phyloP scores from a whole-genome alignment of 2,329 filamentous ascomycete species.

The Talaromyces amestolkiae region DNA sequence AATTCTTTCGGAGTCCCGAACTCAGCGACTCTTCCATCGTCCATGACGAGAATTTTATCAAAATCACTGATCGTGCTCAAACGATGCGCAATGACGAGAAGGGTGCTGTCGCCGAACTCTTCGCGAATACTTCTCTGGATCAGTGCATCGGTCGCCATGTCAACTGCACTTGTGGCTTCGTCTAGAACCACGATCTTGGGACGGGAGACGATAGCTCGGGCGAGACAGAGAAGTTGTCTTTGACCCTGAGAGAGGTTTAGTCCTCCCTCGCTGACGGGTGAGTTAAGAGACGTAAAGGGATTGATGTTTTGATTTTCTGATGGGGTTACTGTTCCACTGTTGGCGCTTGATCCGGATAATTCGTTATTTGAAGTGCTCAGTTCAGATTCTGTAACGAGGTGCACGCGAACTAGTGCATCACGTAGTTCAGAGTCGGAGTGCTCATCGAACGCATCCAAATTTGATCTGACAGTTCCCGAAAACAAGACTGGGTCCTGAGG shows the following conservation, averaged over 20 bases:
- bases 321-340: constrained; percentile 17
- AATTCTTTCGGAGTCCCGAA: constrained; percentile 16
- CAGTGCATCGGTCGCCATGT: constrained; percentile 68
- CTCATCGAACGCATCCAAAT: constrained; percentile 73
- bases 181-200: constrained; percentile 74
- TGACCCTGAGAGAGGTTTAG: constrained; percentile 74
- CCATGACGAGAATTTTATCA: constrained; percentile 66
- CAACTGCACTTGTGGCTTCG: constrained; percentile 71
- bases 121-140: constrained; percentile 70
- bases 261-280: constrained; percentile 67
- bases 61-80: constrained; percentile 72
- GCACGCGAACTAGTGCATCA: constrained; percentile 68
- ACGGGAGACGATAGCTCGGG: constrained; percentile 66
- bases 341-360: constrained; percentile 22
- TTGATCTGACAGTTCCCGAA: constrained; percentile 71
- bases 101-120: constrained; percentile 60
- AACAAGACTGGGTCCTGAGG: constrained; percentile 81
- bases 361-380: constrained; percentile 12
- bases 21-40: constrained; percentile 14
- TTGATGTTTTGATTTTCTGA: constrained; percentile 44
- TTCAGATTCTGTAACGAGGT: constrained; percentile 54
- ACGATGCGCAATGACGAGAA: constrained; percentile 70
- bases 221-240: constrained; percentile 71
- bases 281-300: constrained; percentile 62
- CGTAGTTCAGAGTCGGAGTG: constrained; percentile 67